phyloP scores from a whole-genome alignment of 352 stramenopile species.

The Pythium dissimile region DNA sequence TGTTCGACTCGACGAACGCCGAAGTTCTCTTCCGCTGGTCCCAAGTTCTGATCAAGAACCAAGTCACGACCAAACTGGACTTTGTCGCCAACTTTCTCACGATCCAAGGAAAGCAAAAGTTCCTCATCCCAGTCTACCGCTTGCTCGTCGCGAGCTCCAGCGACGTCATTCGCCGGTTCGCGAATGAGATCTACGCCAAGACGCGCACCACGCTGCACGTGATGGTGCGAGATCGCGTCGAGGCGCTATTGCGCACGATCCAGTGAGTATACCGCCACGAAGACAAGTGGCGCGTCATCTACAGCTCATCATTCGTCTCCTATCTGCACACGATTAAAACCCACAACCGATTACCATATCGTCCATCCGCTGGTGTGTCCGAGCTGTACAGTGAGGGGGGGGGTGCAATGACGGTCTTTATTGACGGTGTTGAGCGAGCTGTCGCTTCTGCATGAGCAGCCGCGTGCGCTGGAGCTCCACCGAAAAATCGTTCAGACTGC shows the following conservation, averaged over 20 bases:
- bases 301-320: too few relatives aligned
- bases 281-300: too few relatives aligned
- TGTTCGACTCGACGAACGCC: constrained; percentile 58
- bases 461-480: constrained; percentile 32
- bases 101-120: constrained; percentile 80
- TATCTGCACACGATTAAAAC: too few relatives aligned
- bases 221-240: constrained; percentile 73
- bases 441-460: constrained; percentile 21
- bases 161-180: constrained; percentile 38
- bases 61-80: constrained; percentile 35
- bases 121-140: constrained; percentile 72
- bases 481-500: constrained; percentile 35
- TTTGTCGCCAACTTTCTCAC: constrained; percentile 55
- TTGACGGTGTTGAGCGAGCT: not conserved
- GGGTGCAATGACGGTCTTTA: not conserved
- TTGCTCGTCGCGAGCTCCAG: constrained; percentile 44
- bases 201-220: constrained; percentile 58
- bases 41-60: constrained; percentile 63
- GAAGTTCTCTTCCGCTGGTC: constrained; percentile 72
- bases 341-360: not conserved
- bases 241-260: constrained; percentile 39
- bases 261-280: not conserved
- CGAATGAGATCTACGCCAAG: constrained; percentile 35
- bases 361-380: not conserved
- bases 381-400: not conserved